Base-by-base conservation (phyloP, 1,284 basidiomycete genomes). In the Apiotrichum siamense region DNA sequence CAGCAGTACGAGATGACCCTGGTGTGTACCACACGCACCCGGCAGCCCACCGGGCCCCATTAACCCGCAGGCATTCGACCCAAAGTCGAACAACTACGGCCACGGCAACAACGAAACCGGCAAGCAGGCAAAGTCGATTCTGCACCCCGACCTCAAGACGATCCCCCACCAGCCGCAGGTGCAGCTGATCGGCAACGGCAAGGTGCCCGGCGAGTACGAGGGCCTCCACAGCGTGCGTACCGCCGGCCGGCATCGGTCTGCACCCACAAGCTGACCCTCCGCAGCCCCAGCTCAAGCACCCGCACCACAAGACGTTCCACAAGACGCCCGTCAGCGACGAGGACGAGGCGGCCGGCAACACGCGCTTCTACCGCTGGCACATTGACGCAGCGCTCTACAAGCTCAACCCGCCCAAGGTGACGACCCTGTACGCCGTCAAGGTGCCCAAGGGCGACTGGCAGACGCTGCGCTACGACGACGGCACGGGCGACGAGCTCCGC, bases 301-400 rank as follows among this genome's bases (percentile, higher is more conserved):
- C 90, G 1, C 84, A 83, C 45, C 91, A 96, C 74, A 83, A 78
- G 36, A 87, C 87, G 2, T 96, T 96, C 76, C 92, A 96, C 78
- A 88, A 88, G 75, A 84, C 84, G 29, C 75, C 75, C n/a, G 79
- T 92, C 25, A 83, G 83, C 3, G 77, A 80, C 2, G 86, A 86
- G 61, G 89, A 94, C 57, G 85, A 87, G 61, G 81, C 76, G 11
- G 79, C 80, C 47, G 87, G 87, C 24, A 72, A 78, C 38, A 93
- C 90, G 12, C 81, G 90, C 26, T 93, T 88, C 78, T 92, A 91
- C 69, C 79, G 88, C 48, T 91, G 89, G 88, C 90, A 94, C 74
- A 93, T 94, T 70, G 91, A 96, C 64, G 91, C 91, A 1, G 91
- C 91, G 0, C 75, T 94, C 24, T 96, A 94, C 71, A 83, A 87